Base-by-base conservation (phyloP, 768 basidiomycete species). In the Ramaria sp. region DNA sequence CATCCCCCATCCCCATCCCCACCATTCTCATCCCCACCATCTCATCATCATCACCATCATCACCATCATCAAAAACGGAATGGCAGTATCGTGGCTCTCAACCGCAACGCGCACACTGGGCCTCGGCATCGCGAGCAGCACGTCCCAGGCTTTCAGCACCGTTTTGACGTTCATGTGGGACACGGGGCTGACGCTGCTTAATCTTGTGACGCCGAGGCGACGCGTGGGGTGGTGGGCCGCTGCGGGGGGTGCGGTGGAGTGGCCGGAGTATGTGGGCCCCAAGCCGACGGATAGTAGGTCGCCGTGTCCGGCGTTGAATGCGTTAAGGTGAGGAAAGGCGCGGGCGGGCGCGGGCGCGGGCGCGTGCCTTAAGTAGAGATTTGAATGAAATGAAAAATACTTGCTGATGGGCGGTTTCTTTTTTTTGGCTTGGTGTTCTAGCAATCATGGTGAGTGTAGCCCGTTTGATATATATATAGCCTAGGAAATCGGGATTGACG, bases 241-340 rank as follows among this genome's bases (percentile, higher is more conserved):
- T n/a, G n/a, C n/a, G n/a, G n/a, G n/a, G n/a, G n/a, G n/a, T 83
- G 85, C 0, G 61, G 72, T 27, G 6, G 13, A 22, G 42, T 89
- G 86, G 86, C 85, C 86, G 0, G 78, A 82, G 61, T 88, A 74
- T 61, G 66, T 72, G 0, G 65, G 81, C 1, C 84, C 8, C 0
- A 66, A 65, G 55, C 72, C 79, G 9, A 78, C 77, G 1, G 86
- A 88, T 60, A 87, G 85, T 60, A 71, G 88, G 1, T 78, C 78
- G 57, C 77, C 81, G 1, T 89, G 87, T 59, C 87, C 87, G 1
- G 85, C 77, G 12, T 64, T 90, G 56, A 90, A 91, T 59, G 83
- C 85, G 0, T 71, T 91, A n/a, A 41, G 39, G 39, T 41, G 39
- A n/a, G 39, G 5, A 16, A 16, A n/a, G 6, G 20, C 78, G 20